A percentile compares a stretch with the other conserved stretches of the same genome.
phyloP scores from a whole-genome alignment of 371 early-diverging fungal species.

The Nematocida parisii region DNA sequence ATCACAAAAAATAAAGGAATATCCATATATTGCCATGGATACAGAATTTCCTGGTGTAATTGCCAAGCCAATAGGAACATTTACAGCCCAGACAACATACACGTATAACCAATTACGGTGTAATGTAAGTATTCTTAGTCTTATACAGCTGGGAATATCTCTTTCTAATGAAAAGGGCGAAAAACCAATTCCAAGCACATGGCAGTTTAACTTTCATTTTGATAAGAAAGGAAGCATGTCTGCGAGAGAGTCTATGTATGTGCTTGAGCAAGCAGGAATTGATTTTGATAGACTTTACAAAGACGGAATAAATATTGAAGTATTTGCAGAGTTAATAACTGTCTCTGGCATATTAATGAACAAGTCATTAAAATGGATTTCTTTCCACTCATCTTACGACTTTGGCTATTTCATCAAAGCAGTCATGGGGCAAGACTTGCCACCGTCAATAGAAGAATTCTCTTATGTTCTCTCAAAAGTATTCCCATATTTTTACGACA shows the following conservation, averaged over 20 bases:
- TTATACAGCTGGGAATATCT: conserved; percentile 96
- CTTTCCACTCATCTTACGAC: conserved; percentile 97
- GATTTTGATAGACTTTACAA: conserved; percentile 93
- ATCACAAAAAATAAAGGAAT: conserved; percentile 81
- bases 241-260: conserved; percentile 93
- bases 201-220: conserved; percentile 99
- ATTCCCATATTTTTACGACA: conserved; percentile 95
- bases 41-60: conserved; percentile 99
- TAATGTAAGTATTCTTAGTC: conserved; percentile 92
- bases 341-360: conserved; percentile 89
- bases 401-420: conserved; percentile 96
- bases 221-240: conserved; percentile 90
- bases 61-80: conserved; percentile 91
- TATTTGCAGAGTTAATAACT: conserved; percentile 92
- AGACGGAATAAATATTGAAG: conserved; percentile 88
- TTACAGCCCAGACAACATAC: conserved; percentile 70
- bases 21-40: conserved; percentile 94
- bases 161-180: conserved; percentile 87
- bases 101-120: conserved; percentile 89
- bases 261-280: conserved; percentile 88
- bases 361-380: conserved; percentile 89
- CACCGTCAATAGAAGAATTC: conserved; percentile 85
- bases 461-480: conserved; percentile 83
- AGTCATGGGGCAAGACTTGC: conserved; percentile 82
- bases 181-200: conserved; percentile 81